Evolutionary conservation across 2,329 filamentous ascomycete genomes (phyloP), one percentile per base, ranked within the genome.

Genomic region (Cladorrhinum sp.): DNA sequence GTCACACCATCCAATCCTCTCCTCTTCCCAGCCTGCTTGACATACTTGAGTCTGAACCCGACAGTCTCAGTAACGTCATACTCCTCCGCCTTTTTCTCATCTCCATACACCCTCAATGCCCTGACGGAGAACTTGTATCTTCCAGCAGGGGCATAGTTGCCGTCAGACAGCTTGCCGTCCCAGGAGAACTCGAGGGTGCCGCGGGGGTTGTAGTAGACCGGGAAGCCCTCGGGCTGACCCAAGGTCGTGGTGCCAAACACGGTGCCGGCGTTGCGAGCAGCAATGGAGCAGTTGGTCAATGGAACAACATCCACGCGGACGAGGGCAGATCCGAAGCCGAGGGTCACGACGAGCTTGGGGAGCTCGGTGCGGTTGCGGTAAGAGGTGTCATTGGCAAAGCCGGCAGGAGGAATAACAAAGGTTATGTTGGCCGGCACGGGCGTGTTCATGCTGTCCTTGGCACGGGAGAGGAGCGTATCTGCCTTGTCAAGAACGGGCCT

Each of bases 21-120:
- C 26, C 39, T 24, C 42, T 23, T 49, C 14, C 52, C 42, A 21
- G 12, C 36, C 24, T 28, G 51, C 12, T 56, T 26, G 24, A 59
- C 24, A 26, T 84, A 85, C 39, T 69, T 68, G 54, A 85, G 77
- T n/a, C 69, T 67, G 62, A 85, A 82, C 1, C 73, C 58, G 0
- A 70, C 67, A 10, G 79, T 75, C 66, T 79, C 74, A 21, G 69
- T 68, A 1, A 72, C 67, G 24, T 84, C 81, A 71, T 81, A 85
- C 54, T 85, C 79, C 3, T 69, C 71, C 1, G 72, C 62, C 59
- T 77, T 73, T 14, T 72, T 69, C 33, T 72, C 70, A 60, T 85
- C 74, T 4, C 82, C 82, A 67, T 80, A 82, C 61, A 85, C 76
- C 61, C 76, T 77, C 64, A 85, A 69, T 2, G 81, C 79, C 60